Evolutionary conservation across 768 basidiomycete species (phyloP).

Genomic region (Tricholoma matsutake): DNA sequence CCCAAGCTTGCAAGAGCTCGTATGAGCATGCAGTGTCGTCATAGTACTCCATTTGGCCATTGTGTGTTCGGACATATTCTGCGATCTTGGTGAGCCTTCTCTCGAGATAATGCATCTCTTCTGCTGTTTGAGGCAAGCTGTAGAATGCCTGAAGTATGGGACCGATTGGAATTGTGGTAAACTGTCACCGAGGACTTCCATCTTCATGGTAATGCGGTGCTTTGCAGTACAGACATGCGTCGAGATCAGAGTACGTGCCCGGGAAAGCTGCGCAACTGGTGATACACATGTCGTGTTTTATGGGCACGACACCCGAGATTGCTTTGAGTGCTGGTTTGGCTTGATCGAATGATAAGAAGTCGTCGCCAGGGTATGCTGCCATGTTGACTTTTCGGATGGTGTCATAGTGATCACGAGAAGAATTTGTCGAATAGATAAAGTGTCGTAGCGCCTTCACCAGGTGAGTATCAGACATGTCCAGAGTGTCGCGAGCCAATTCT

Average conservation of each 20-base stretch:
- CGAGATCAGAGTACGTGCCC: slow-evolving; percentile 1
- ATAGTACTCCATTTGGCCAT: not conserved
- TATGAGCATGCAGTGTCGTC: slow-evolving; percentile 4
- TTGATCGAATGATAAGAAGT: slow-evolving; percentile 10
- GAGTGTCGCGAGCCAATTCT: not conserved
- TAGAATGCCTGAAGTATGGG: not conserved
- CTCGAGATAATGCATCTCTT: not conserved
- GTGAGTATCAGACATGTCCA: not conserved
- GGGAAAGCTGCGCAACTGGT: slow-evolving; percentile 7
- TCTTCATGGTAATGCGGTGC: not conserved
- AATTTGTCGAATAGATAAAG: not conserved
- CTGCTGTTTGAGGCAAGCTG: not conserved
- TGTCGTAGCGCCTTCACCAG: not conserved
- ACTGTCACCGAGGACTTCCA: not conserved
- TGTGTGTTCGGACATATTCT: not conserved
- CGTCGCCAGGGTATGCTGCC: slow-evolving; percentile 5
- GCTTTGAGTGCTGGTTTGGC: slow-evolving; percentile 5
- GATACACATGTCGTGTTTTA: too few species aligned
- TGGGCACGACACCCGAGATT: slow-evolving; percentile 15
- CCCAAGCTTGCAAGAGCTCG: slow-evolving; percentile 2
- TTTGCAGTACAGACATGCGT: slow-evolving; percentile 1
- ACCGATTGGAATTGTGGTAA: not conserved
- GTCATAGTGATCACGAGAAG: slow-evolving; percentile 4
- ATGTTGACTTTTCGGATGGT: slow-evolving; percentile 6
- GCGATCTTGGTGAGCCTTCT: not conserved